A percentile compares a stretch with the other conserved stretches of the same genome.
These are phyloP conservation scores for Phellopilus nigrolimitatus DNA, from an alignment of 1,284 basidiomycete species.

Conservation along the genomic window DNA sequence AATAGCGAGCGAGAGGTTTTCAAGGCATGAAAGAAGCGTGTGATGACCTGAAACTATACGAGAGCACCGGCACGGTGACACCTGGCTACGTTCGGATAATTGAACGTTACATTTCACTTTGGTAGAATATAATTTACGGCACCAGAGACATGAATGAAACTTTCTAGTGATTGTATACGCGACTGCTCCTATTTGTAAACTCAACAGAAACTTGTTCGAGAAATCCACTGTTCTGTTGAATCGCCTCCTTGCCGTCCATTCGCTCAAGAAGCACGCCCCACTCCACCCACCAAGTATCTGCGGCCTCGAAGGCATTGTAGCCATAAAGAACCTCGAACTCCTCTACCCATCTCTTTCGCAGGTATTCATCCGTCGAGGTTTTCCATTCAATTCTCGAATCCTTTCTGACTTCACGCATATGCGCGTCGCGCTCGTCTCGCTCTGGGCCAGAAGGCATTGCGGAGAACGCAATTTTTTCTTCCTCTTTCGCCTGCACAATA, in stretches of 20 bases:
- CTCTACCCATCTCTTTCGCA: slow-evolving; percentile 4
- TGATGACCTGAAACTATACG: too few relatives aligned
- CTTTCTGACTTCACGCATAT: slow-evolving; percentile 29
- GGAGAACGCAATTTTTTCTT: slow-evolving; percentile 35
- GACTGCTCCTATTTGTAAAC: too few relatives aligned
- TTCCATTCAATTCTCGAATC: slow-evolving; percentile 10
- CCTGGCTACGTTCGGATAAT: too few relatives aligned
- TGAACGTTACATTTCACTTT: too few relatives aligned
- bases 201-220: not conserved
- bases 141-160: too few relatives aligned
- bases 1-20: too few relatives aligned
- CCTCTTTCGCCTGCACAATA: slow-evolving; percentile 33
- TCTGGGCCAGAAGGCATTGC: slow-evolving; percentile 35
- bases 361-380: slow-evolving; percentile 7
- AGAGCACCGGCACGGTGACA: too few relatives aligned
- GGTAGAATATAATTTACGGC: too few relatives aligned
- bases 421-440: slow-evolving; percentile 38
- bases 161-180: too few relatives aligned
- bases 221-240: not conserved
- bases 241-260: not conserved
- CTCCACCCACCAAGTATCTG: slow-evolving; percentile 18
- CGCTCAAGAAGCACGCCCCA: slow-evolving; percentile 16
- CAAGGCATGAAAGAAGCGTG: too few relatives aligned
- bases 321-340: slow-evolving; percentile 9
- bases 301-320: slow-evolving; percentile 18